Base-by-base conservation (phyloP, 2,329 filamentous ascomycete species). In the Trichoderma gracile region DNA sequence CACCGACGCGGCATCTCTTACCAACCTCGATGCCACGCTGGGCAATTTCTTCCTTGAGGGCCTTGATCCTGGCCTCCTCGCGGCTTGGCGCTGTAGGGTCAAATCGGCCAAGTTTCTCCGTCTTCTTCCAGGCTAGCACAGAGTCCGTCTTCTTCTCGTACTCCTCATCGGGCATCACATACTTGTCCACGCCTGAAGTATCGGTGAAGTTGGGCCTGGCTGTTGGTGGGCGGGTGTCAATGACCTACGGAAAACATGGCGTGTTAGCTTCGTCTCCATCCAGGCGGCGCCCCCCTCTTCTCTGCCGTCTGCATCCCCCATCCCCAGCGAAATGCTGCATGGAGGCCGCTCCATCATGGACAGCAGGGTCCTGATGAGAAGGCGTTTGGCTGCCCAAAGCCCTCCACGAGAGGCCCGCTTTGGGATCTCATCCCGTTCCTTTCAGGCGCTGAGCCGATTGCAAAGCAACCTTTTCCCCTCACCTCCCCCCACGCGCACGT, bases 21-120 rank as follows among this genome's bases (percentile, higher is more conserved):
- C 87, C 88, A 12, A 84, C 81, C 59, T 77, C 79, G 69, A 91
- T 89, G 78, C 89, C 88, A 75, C 89, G 86, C 63, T 84, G 83
- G 68, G 84, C 80, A 68, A 97, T 82, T 73, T 96, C 92, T 63
- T 85, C 84, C 69, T 88, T 82, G 47, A 89, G 83, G 45, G 88
- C 88, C 17, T 85, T 83, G 64, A 90, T 80, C 75, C 91, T 91
- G 68, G 91, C 85, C 73, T 91, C 83, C 74, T 93, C 89, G 23
- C 90, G 85, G 66, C 82, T 86, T 19, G 90, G 87, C 8, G 93
- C 92, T 70, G 89, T 83, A 14, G 95, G 95, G 74, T 98, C 92
- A 78, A 99, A 99, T 42, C 95, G 91, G 57, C 95, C 95, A n/a
- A 98, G 86, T 75, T 96, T 93, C 77, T 97, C 89, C n/a, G 87